These are phyloP conservation scores for Linnemannia hyalina DNA, from an alignment of 192 early-diverging fungal species.

Conservation along the genomic window DNA sequence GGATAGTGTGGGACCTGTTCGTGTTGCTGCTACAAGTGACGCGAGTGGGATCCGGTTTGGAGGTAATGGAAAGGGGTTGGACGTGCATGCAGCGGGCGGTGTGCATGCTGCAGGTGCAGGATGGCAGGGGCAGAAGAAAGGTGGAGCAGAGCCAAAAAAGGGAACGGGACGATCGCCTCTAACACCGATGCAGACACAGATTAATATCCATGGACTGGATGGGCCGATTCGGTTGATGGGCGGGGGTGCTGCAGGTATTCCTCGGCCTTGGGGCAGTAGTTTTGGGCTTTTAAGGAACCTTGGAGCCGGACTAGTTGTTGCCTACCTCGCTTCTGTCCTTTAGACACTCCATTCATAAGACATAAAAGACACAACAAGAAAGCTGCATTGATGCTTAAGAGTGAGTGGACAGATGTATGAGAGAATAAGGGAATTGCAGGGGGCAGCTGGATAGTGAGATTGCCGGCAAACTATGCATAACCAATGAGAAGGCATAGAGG, in stretches of 20 bases:
- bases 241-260: neutral
- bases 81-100: neutral
- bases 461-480: too few relatives aligned
- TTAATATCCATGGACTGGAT: constrained; percentile 15
- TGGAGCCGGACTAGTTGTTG: neutral
- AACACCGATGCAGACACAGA: neutral
- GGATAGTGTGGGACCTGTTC: constrained; percentile 20
- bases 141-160: constrained; percentile 6
- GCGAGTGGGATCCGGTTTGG: constrained; percentile 12
- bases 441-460: too few relatives aligned
- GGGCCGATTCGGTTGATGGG: constrained; percentile 46
- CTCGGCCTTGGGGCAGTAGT: neutral
- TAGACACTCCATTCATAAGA: neutral
- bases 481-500: neutral
- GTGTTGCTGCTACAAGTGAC: constrained; percentile 17
- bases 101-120: too few relatives aligned
- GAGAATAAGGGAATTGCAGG: too few relatives aligned
- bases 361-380: neutral
- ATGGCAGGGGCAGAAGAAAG: neutral
- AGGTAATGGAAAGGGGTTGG: neutral
- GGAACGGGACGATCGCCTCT: neutral
- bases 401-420: too few relatives aligned
- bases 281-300: neutral
- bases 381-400: too few relatives aligned
- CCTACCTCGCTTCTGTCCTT: neutral